A percentile compares a stretch with the other conserved stretches of the same genome.
These are phyloP conservation scores for Ilyonectria sp. DNA, from an alignment of 2,329 filamentous ascomycete genomes.

Conservation along the genomic window DNA sequence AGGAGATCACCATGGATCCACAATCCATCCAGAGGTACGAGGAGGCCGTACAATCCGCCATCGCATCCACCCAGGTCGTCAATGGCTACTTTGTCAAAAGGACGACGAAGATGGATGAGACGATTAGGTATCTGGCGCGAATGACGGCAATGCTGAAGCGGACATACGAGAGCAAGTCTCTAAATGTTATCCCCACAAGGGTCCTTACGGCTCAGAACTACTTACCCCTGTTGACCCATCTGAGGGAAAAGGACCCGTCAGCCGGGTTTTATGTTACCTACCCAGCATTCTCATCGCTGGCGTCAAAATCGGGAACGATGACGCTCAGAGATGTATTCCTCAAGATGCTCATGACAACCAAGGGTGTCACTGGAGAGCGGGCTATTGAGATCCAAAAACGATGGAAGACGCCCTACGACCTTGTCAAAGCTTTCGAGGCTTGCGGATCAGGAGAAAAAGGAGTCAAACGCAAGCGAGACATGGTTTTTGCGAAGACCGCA, in stretches of 20 bases:
- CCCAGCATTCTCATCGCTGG: conserved; percentile 78
- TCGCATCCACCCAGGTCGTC: conserved; percentile 83
- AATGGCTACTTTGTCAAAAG: conserved; percentile 85
- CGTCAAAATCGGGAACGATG: conserved; percentile 82
- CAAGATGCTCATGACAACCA: conserved; percentile 89
- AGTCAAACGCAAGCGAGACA: conserved; percentile 70
- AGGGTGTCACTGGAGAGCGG: conserved; percentile 82
- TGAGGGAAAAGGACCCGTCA: conserved; percentile 67
- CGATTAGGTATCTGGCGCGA: conserved; percentile 80
- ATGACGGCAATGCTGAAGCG: conserved; percentile 79
- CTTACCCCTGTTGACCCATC: conserved; percentile 72
- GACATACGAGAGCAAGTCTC: conserved; percentile 71
- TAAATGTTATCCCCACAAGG: conserved; percentile 77
- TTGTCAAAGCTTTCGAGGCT: conserved; percentile 78
- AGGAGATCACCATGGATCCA: conserved; percentile 76
- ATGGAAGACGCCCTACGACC: conserved; percentile 82
- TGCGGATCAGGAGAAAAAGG: conserved; percentile 65
- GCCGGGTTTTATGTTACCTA: conserved; percentile 77
- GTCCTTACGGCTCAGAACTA: conserved; percentile 77
- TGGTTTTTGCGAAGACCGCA: conserved; percentile 72
- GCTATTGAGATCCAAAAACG: conserved; percentile 83
- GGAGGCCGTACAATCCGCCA: conserved; percentile 79
- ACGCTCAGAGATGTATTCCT: conserved; percentile 82
- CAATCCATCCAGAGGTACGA: conserved; percentile 70
- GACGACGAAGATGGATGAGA: conserved; percentile 83